These are phyloP conservation scores for Mortierella sp. DNA, from an alignment of 371 early-diverging fungal genomes.

Conservation along the genomic window DNA sequence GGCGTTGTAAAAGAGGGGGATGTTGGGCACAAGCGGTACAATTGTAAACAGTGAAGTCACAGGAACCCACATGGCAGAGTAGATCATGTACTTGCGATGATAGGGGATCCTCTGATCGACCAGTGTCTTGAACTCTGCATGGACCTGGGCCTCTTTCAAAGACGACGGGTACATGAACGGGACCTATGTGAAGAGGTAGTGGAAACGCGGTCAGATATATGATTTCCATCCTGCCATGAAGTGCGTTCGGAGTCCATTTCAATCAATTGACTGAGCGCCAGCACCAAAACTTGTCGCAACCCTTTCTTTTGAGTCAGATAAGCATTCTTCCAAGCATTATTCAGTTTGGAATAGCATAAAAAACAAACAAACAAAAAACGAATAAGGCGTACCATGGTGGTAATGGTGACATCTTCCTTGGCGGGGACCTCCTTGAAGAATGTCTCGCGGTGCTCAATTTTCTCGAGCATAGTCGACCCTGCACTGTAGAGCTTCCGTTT, in stretches of 20 bases:
- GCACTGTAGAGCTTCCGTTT: conserved; percentile 70
- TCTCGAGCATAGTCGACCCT: conserved; percentile 80
- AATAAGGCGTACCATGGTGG: conserved; percentile 58
- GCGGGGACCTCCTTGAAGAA: conserved; percentile 83
- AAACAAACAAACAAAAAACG: background rate
- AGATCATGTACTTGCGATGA: conserved; percentile 80
- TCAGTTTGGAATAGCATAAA: background rate
- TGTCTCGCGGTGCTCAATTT: conserved; percentile 81
- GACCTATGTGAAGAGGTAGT: conserved; percentile 47
- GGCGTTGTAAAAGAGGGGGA: conserved; percentile 86
- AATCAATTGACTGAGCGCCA: no score
- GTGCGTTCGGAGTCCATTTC: no score
- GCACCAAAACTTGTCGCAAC: no score
- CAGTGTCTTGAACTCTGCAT: conserved; percentile 64
- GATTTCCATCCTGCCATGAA: no score
- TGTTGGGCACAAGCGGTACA: conserved; percentile 86
- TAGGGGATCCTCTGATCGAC: conserved; percentile 70
- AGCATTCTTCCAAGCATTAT: background rate
- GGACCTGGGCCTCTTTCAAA: conserved; percentile 56
- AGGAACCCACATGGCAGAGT: conserved; percentile 80
- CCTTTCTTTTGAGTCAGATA: no score
- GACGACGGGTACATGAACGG: conserved; percentile 62
- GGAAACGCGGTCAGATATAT: background rate
- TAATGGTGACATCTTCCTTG: conserved; percentile 62
- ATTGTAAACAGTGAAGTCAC: conserved; percentile 78